A percentile compares a stretch with the other conserved stretches of the same genome.
Evolutionary conservation across 306 rosid species (phyloP).

Genomic region (Quercus suber): DNA sequence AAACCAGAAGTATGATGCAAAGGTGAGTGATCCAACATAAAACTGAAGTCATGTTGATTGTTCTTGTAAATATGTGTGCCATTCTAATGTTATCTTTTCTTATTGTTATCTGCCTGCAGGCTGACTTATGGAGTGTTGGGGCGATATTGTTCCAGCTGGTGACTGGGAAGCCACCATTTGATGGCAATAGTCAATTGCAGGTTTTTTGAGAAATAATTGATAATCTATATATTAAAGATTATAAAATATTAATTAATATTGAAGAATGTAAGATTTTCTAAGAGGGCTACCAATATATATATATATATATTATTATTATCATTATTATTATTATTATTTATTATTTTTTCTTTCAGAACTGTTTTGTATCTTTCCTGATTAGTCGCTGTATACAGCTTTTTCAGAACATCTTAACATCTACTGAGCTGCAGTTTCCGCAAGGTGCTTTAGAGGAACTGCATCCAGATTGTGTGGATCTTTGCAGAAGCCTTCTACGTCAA

Average conservation of each 20-base stretch:
- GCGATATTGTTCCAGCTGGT: conserved; percentile 89
- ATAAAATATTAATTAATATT: not conserved
- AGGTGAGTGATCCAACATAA: conserved; percentile 48
- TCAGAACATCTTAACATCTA: conserved; percentile 70
- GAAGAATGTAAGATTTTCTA: not conserved
- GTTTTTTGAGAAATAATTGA: conserved; percentile 30
- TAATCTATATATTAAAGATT: too few species aligned
- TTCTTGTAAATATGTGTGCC: conserved; percentile 1
- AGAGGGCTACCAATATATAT: not conserved
- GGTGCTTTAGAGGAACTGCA: conserved; percentile 62
- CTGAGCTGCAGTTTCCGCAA: conserved; percentile 67
- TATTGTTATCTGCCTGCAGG: conserved; percentile 49
- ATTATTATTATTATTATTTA: too few species aligned
- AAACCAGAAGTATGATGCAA: conserved; percentile 74
- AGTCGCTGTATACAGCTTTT: conserved; percentile 62
- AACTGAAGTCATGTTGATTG: conserved; percentile 9
- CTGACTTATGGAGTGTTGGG: conserved; percentile 99
- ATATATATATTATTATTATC: not conserved
- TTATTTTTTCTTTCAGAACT: conserved; percentile 2
- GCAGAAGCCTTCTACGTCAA: conserved; percentile 83
- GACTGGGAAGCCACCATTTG: conserved; percentile 86
- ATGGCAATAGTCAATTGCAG: conserved; percentile 78
- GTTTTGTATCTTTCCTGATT: conserved; percentile 18
- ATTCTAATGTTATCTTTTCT: conserved; percentile 1
- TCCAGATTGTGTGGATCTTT: conserved; percentile 83